Conservation (phyloP, 345 rosid species). For the Hirschfeldia incana region DNA sequence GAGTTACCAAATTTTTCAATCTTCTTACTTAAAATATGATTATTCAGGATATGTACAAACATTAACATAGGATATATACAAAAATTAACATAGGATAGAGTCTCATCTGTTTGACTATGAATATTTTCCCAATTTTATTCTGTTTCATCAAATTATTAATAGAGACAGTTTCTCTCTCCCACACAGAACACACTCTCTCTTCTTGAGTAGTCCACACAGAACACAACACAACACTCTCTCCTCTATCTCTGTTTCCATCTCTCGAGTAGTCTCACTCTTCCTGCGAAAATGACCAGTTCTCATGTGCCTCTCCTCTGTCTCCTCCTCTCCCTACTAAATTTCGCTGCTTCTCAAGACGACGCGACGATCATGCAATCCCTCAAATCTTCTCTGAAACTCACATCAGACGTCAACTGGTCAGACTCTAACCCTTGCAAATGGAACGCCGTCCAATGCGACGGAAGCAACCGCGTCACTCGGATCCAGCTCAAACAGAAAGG, state of each 20-base stretch:
- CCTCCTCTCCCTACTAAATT: slow-evolving; percentile 6
- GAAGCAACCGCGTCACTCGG: slow-evolving; percentile 39
- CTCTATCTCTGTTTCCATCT: slow-evolving; percentile 35
- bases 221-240: slow-evolving; percentile 16
- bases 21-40: background rate
- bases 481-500: slow-evolving; percentile 57
- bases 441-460: slow-evolving; percentile 46
- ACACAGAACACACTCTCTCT: background rate
- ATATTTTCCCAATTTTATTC: too few relatives aligned
- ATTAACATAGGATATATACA: too few relatives aligned
- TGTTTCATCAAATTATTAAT: background rate
- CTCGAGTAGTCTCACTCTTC: slow-evolving; percentile 2
- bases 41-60: too few relatives aligned
- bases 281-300: slow-evolving; percentile 31
- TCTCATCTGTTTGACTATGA: too few relatives aligned
- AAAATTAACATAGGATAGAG: too few relatives aligned
- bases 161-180: background rate
- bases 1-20: background rate
- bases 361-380: slow-evolving; percentile 39
- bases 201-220: background rate
- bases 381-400: slow-evolving; percentile 42
- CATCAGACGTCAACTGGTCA: slow-evolving; percentile 54
- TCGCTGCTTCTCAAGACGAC: slow-evolving; percentile 27
- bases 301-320: slow-evolving; percentile 37
- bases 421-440: slow-evolving; percentile 68